Base-by-base conservation (phyloP, 805 yeast genomes). In the Cyberlindnera mississippiensis region DNA sequence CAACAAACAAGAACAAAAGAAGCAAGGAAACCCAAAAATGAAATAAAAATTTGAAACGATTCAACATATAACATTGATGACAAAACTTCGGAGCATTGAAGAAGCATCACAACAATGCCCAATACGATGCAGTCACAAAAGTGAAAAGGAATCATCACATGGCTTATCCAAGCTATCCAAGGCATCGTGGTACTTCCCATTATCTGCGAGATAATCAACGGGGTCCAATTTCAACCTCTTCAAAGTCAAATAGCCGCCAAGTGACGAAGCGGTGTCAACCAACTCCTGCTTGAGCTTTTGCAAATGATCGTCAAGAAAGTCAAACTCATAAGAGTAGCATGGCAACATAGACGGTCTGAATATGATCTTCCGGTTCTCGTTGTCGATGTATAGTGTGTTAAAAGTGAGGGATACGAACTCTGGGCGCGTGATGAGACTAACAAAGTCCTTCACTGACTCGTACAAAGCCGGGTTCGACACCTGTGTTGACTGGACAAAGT, bases 151-250 rank as follows among this genome's bases (percentile, higher is more conserved):
- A 6, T 29, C 40, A 8, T 39, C 33, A 12, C 29, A 4, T 11
- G n/a, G 17, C 28, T 27, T 20, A 4, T 38, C 43, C 7, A 18
- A 26, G 16, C 26, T 16, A 28, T 48, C 50, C 36, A 51, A 38
- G n/a, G 51, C 51, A 6, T 28, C 43, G 9, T 40, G 34, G 20
- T 40, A 42, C 12, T 48, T 44, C 10, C 55, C 52, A 20, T 39
- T 51, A 6, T 59, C 61, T 30, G 36, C 10, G 10, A 55, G 58
- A 38, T 64, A 67, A 44, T 63, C 68, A 32, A 37, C 58, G 57
- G 16, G 56, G 56, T 44, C 54, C 52, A 38, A 54, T 53, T 32
- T 61, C 64, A 55, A 60, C 58, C 3, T 64, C 59, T 45, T 61
- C 63, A 35, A 51, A 46, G 44, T 65, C 55, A 51, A 30, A 33